These are phyloP conservation scores for Nemania bipapillata DNA, from an alignment of 2,329 filamentous ascomycete species.

Conservation along the genomic window DNA sequence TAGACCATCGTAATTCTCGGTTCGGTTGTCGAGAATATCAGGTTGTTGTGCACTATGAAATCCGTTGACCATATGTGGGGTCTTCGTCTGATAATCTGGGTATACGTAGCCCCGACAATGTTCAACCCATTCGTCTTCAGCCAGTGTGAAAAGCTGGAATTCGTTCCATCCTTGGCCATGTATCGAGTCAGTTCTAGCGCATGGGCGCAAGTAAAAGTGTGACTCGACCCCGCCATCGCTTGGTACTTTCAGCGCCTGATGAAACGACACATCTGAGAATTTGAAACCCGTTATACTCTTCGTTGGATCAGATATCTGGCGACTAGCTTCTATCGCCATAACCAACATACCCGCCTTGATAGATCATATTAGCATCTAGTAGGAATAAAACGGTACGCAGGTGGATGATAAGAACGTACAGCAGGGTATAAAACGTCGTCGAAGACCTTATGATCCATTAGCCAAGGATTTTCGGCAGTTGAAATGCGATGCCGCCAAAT, in stretches of 20 bases:
- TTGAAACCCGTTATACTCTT: conserved; percentile 34
- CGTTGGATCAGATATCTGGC: conserved; percentile 34
- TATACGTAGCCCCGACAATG: conserved; percentile 37
- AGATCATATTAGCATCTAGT: conserved; percentile 9
- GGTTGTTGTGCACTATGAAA: not conserved
- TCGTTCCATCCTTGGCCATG: conserved; percentile 31
- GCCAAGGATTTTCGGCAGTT: conserved; percentile 46
- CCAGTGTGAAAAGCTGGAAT: conserved; percentile 39
- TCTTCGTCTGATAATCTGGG: conserved; percentile 27
- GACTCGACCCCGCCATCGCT: conserved; percentile 37
- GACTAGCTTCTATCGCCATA: conserved; percentile 48
- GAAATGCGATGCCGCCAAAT: conserved; percentile 46
- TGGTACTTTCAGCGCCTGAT: conserved; percentile 35
- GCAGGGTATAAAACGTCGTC: conserved; percentile 48
- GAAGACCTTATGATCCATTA: conserved; percentile 47
- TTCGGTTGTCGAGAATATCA: not conserved
- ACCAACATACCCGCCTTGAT: conserved; percentile 45
- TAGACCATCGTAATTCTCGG: not conserved
- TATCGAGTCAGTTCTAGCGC: not conserved
- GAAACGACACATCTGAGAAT: conserved; percentile 41
- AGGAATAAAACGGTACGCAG: not conserved
- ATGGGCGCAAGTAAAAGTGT: conserved; percentile 37
- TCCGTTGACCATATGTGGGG: not conserved
- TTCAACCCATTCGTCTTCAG: conserved; percentile 35
- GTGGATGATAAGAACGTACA: conserved; percentile 1